A percentile compares a stretch with the other conserved stretches of the same genome.
Conservation (phyloP, 1,139 yeast species). For the Sugiyamaella paludigena region DNA sequence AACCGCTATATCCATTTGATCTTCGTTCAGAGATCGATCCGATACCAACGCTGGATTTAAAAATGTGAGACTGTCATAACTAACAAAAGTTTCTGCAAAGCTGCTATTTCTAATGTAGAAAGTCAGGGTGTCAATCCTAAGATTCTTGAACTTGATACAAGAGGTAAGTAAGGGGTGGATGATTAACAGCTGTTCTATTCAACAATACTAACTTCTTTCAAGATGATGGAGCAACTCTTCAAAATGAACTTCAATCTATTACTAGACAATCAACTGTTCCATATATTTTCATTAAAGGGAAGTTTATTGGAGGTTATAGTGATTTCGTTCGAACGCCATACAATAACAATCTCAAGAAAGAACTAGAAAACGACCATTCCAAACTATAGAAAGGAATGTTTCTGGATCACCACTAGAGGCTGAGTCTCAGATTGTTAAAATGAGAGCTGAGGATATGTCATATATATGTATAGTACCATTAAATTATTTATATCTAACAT, state of each 20-base stretch:
- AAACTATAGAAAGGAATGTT: too few species aligned
- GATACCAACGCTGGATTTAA: too few species aligned
- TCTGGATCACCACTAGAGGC: too few species aligned
- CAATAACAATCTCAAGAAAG: slow-evolving; percentile 11
- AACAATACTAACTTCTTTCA: slow-evolving; percentile 1
- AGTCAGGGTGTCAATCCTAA: slow-evolving; percentile 23
- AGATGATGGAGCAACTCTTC: slow-evolving; percentile 21
- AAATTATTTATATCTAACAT: too few species aligned
- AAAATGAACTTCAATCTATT: slow-evolving; percentile 18
- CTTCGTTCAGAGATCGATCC: neutral
- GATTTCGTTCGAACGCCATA: slow-evolving; percentile 11
- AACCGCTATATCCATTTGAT: neutral
- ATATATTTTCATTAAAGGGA: slow-evolving; percentile 22
- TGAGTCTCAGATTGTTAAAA: too few species aligned
- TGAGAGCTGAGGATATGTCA: too few species aligned
- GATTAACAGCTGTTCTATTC: neutral
- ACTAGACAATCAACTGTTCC: slow-evolving; percentile 25
- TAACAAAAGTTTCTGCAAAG: slow-evolving; percentile 8
- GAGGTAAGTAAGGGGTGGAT: slow-evolving; percentile 16
- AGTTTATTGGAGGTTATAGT: slow-evolving; percentile 24
- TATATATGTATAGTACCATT: too few species aligned
- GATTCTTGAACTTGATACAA: slow-evolving; percentile 26
- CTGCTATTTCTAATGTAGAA: slow-evolving; percentile 13
- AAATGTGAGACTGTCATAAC: neutral
- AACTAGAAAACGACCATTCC: neutral